Evolutionary conservation across 768 basidiomycete species (phyloP).

Genomic region (Calvatia gigantea): DNA sequence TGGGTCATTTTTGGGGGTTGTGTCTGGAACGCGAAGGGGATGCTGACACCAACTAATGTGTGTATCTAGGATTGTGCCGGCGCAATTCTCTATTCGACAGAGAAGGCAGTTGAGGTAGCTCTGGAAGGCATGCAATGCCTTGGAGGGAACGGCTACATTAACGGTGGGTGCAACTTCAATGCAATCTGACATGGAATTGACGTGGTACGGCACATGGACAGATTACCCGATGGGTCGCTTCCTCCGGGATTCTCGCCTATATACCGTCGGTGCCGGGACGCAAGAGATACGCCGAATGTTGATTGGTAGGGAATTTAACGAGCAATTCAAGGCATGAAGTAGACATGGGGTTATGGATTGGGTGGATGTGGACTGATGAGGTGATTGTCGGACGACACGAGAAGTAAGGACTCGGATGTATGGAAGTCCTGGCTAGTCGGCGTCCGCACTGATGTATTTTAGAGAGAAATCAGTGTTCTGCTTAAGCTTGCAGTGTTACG

Average conservation of each 20-base stretch:
- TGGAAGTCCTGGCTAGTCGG: constrained; percentile 5
- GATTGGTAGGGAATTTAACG: constrained; percentile 91
- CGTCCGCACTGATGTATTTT: constrained; percentile 8
- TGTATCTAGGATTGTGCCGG: constrained; percentile 84
- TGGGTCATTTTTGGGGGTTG: background rate
- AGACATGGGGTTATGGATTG: constrained; percentile 4
- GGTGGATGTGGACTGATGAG: background rate
- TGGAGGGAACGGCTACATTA: constrained; percentile 95
- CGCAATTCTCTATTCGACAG: constrained; percentile 90
- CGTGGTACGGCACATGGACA: constrained; percentile 23
- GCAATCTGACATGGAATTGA: constrained; percentile 4
- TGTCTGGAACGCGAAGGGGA: constrained; percentile 1
- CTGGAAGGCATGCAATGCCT: constrained; percentile 91
- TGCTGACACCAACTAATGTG: constrained; percentile 2
- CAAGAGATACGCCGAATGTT: constrained; percentile 95
- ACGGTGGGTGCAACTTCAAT: constrained; percentile 46
- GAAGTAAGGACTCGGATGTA: constrained; percentile 11
- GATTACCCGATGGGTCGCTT: constrained; percentile 91
- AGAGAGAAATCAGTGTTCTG: constrained; percentile 7
- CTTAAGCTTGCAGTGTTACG: constrained; percentile 4
- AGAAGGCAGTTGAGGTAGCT: constrained; percentile 87
- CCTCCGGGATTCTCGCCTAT: constrained; percentile 82
- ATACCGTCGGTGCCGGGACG: constrained; percentile 95
- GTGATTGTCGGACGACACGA: constrained; percentile 6
- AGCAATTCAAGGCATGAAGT: constrained; percentile 40